Evolutionary conservation across 768 basidiomycete genomes (phyloP).

Genomic region (Tylopilus sp.): DNA sequence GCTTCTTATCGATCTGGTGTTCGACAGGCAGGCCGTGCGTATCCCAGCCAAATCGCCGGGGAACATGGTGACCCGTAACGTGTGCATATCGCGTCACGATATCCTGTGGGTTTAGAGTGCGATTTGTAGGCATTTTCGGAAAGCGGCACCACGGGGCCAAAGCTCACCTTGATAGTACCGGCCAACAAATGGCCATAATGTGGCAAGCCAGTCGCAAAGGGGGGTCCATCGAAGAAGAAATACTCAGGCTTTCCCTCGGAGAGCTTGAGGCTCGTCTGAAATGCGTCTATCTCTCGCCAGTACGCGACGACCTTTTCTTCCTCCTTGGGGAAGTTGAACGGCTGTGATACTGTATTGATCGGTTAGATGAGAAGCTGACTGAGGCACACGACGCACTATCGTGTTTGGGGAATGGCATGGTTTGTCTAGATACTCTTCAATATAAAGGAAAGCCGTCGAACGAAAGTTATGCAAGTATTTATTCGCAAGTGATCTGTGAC

Average conservation of each 20-base stretch:
- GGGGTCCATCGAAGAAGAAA: constrained; percentile 96
- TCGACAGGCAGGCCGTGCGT: constrained; percentile 98
- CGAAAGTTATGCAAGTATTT: not conserved
- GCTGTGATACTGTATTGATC: constrained; percentile 54
- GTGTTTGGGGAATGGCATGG: constrained; percentile 67
- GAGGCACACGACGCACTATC: constrained; percentile 51
- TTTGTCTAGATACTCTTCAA: not conserved
- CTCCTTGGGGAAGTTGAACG: constrained; percentile 83
- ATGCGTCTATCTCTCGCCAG: constrained; percentile 98
- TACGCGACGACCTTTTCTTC: constrained; percentile 87
- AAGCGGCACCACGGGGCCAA: constrained; percentile 2
- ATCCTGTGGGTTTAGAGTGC: constrained; percentile 52
- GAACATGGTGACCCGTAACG: constrained; percentile 88
- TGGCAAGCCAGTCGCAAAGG: constrained; percentile 94
- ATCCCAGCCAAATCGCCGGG: constrained; percentile 97
- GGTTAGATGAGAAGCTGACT: constrained; percentile 3
- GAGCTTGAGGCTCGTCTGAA: constrained; percentile 89
- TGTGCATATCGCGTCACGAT: constrained; percentile 96
- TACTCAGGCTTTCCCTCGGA: constrained; percentile 88
- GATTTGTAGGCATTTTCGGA: not conserved
- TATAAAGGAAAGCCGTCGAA: not conserved
- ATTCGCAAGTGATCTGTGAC: constrained; percentile 3
- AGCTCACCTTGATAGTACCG: constrained; percentile 84
- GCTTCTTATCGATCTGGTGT: constrained; percentile 97
- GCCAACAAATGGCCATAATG: constrained; percentile 95